Percentiles rank a stretch among this genome's conserved stretches.
These are phyloP conservation scores for Zygosaccharomyces rouxii DNA, from an alignment of 805 yeast species.

Conservation along the genomic window DNA sequence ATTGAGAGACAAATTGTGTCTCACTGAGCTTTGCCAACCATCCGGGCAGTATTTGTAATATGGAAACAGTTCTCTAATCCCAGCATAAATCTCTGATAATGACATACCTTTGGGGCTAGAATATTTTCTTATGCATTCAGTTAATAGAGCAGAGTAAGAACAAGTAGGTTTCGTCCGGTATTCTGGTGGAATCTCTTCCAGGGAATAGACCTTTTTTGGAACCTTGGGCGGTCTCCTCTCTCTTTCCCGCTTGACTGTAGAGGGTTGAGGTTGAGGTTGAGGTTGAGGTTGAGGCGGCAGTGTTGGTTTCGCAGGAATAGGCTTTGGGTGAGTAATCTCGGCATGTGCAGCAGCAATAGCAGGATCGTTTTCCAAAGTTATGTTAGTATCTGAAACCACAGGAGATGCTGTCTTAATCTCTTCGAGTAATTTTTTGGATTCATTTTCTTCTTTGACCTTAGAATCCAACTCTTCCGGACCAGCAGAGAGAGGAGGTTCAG, in stretches of 20 bases:
- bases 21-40: constrained; percentile 95
- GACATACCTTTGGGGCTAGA: constrained; percentile 72
- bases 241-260: constrained; percentile 39
- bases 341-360: background rate
- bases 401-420: constrained; percentile 8
- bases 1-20: constrained; percentile 83
- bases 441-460: constrained; percentile 13
- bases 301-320: constrained; percentile 38
- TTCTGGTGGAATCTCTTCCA: constrained; percentile 86
- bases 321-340: constrained; percentile 27
- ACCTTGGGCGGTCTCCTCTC: constrained; percentile 48
- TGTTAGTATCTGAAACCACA: constrained; percentile 16
- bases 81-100: constrained; percentile 77
- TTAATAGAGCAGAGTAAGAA: constrained; percentile 76
- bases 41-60: constrained; percentile 91
- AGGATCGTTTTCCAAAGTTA: constrained; percentile 26
- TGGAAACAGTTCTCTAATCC: constrained; percentile 83
- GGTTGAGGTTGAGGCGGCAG: constrained; percentile 10
- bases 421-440: constrained; percentile 9
- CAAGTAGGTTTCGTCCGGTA: constrained; percentile 78
- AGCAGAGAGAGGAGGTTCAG: constrained; percentile 11
- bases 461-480: constrained; percentile 16
- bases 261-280: constrained; percentile 40
- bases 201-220: constrained; percentile 59
- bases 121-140: constrained; percentile 67